Evolutionary conservation across 805 yeast genomes (phyloP).

Genomic region (Lachancea lanzarotensis): DNA sequence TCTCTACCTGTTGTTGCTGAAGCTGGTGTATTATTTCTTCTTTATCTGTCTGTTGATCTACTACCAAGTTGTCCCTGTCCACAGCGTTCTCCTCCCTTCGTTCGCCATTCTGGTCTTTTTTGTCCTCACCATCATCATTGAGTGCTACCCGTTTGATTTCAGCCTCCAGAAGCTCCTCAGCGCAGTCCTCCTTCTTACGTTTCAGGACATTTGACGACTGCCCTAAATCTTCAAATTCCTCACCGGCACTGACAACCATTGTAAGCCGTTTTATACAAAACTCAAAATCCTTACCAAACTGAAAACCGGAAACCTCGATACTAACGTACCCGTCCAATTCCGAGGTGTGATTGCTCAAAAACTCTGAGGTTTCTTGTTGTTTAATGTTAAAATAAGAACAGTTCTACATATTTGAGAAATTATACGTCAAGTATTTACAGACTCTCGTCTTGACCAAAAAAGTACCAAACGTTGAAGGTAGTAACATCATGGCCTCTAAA

Average conservation of each 20-base stretch:
- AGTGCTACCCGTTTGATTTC: constrained; percentile 63
- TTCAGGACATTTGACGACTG: constrained; percentile 38
- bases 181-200: constrained; percentile 61
- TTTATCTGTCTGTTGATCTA: not conserved
- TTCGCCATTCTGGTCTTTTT: constrained; percentile 1
- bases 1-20: no score
- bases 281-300: not conserved
- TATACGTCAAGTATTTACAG: no score
- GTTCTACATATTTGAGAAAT: no score
- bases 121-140: constrained; percentile 36
- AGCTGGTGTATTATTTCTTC: not conserved
- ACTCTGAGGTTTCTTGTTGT: no score
- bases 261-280: not conserved
- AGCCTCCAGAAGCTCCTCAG: constrained; percentile 39
- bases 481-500: not conserved
- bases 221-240: not conserved
- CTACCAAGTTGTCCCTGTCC: not conserved
- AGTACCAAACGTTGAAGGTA: no score
- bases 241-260: not conserved
- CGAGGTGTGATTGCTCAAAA: no score
- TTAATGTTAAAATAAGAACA: no score
- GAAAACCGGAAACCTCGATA: not conserved
- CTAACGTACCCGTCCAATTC: not conserved
- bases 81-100: not conserved
- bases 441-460: no score